phyloP scores from a whole-genome alignment of 2,329 filamentous ascomycete genomes.

The Cladosporium sp. region DNA sequence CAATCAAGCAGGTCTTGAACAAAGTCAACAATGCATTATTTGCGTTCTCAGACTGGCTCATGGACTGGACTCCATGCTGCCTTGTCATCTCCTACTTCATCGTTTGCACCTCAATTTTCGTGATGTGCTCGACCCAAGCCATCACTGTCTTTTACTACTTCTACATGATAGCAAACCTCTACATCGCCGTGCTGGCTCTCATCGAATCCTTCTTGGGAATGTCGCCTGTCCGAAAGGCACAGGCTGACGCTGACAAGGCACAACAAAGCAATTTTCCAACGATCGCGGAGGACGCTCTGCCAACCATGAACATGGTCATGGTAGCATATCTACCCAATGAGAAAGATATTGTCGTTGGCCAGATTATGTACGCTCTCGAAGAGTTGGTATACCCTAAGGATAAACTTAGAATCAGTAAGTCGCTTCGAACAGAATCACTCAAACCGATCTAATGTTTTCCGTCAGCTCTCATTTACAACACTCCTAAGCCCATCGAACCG shows the following conservation, averaged over 20 bases:
- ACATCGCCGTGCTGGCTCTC: conserved; percentile 25
- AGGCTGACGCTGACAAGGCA: conserved; percentile 25
- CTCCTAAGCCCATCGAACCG: conserved; percentile 42
- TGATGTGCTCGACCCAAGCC: conserved; percentile 21
- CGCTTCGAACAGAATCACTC: not conserved
- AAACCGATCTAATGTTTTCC: not conserved
- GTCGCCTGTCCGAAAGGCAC: conserved; percentile 27
- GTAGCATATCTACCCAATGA: conserved; percentile 50
- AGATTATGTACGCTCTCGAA: conserved; percentile 43
- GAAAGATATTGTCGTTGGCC: conserved; percentile 46
- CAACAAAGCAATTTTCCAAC: conserved; percentile 23
- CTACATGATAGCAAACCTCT: conserved; percentile 31
- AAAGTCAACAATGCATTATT: conserved; percentile 9
- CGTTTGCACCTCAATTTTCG: conserved; percentile 28
- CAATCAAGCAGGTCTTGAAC: too few relatives aligned
- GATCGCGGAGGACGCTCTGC: conserved; percentile 28
- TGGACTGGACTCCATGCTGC: conserved; percentile 28
- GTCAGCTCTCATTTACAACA: conserved; percentile 43
- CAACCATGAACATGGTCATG: conserved; percentile 44
- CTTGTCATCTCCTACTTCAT: conserved; percentile 28
- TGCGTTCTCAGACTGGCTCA: conserved; percentile 26
- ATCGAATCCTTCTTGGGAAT: conserved; percentile 31
- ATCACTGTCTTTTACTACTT: conserved; percentile 32
- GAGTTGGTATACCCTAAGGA: conserved; percentile 44
- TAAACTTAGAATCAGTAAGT: conserved; percentile 41